phyloP scores from a whole-genome alignment of 78 protist genomes.

The Planoprotostelium fungivorum region DNA sequence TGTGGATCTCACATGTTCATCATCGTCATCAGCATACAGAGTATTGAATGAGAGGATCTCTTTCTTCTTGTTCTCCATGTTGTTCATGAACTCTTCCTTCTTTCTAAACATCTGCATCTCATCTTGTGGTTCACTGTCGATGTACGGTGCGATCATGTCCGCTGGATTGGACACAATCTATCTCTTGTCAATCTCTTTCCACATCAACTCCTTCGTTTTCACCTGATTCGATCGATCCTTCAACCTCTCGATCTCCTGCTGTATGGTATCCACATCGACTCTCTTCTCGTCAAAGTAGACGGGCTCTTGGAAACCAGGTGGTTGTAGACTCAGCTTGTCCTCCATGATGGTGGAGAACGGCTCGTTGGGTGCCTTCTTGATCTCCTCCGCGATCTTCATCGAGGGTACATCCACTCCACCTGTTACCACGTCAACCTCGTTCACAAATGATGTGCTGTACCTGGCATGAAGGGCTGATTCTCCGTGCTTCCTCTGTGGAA shows the following conservation, averaged over 20 bases:
- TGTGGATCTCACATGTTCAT: background rate
- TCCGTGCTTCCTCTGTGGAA: background rate
- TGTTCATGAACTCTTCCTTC: background rate
- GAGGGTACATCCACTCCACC: too few relatives aligned
- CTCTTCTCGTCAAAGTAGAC: background rate
- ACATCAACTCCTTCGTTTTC: too few relatives aligned
- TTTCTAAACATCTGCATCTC: background rate
- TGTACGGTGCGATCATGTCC: background rate
- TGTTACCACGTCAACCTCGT: background rate
- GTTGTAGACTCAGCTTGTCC: too few relatives aligned
- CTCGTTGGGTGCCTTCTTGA: too few relatives aligned
- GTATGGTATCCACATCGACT: background rate
- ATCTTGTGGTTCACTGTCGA: background rate
- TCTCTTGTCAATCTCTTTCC: too few relatives aligned
- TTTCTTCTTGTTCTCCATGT: background rate
- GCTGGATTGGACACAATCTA: background rate
- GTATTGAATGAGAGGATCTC: background rate
- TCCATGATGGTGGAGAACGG: too few relatives aligned
- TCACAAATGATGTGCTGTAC: background rate
- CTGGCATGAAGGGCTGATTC: background rate
- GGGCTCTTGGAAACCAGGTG: background rate
- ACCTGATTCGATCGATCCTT: background rate
- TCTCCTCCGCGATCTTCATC: too few relatives aligned
- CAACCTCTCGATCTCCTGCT: background rate
- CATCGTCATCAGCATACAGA: background rate